These are phyloP conservation scores for Cinnamomum chago DNA, from an alignment of 164 flowering plant species.

Conservation along the genomic window DNA sequence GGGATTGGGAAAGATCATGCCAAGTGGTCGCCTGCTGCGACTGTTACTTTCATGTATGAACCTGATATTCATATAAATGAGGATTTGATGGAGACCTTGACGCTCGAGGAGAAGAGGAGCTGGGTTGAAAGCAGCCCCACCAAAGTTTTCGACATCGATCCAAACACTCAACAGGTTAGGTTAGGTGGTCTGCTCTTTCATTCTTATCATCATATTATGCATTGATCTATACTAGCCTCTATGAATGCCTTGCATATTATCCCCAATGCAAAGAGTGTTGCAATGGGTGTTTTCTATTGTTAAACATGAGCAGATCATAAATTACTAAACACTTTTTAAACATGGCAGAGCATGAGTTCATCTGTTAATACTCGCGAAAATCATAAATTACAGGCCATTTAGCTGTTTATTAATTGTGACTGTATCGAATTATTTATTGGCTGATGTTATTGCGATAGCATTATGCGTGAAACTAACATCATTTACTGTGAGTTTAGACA, in stretches of 20 bases:
- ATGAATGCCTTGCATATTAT: too few species aligned
- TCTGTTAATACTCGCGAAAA: too few species aligned
- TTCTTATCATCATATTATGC: neutral
- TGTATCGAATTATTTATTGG: neutral
- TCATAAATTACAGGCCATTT: too few species aligned
- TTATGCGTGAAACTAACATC: neutral
- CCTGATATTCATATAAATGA: conserved; percentile 87
- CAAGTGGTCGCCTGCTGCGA: conserved; percentile 98
- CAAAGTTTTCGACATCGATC: conserved; percentile 84
- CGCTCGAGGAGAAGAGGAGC: conserved; percentile 65
- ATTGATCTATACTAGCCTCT: too few species aligned
- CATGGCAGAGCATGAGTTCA: too few species aligned
- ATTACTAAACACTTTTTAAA: too few species aligned
- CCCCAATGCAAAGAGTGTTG: too few species aligned
- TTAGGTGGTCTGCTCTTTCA: neutral
- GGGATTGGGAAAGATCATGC: conserved; percentile 98
- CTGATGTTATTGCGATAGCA: neutral
- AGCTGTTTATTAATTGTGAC: too few species aligned
- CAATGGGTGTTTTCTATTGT: too few species aligned
- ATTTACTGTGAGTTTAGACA: too few species aligned
- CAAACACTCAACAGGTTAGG: conserved; percentile 59
- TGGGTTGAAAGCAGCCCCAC: conserved; percentile 91
- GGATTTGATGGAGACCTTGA: conserved; percentile 75
- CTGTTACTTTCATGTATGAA: conserved; percentile 96
- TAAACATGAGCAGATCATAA: too few species aligned